phyloP scores from a whole-genome alignment of 2,329 filamentous ascomycete species.

The Paraphoma sp. region DNA sequence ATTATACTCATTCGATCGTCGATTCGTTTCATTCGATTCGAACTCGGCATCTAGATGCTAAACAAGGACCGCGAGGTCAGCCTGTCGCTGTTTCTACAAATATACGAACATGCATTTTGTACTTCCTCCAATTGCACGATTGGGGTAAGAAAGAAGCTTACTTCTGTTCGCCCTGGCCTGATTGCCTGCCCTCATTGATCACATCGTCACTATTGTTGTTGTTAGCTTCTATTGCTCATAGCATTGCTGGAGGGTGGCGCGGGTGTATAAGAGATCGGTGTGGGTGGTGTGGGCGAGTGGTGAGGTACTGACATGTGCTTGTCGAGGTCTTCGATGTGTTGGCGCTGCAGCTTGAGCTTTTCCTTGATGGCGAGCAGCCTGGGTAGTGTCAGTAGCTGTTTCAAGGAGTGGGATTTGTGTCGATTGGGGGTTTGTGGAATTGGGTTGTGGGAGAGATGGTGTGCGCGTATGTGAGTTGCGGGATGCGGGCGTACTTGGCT shows the following conservation, averaged over 20 bases:
- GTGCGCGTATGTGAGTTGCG: conserved; percentile 1
- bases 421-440: background rate
- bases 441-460: background rate
- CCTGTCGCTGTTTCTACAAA: conserved; percentile 15
- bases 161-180: conserved; percentile 69
- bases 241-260: background rate
- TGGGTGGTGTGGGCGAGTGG: conserved; percentile 13
- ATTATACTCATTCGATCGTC: background rate
- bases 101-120: background rate
- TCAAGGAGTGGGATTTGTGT: background rate
- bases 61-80: conserved; percentile 23
- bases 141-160: conserved; percentile 24
- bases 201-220: conserved; percentile 70
- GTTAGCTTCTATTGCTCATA: background rate
- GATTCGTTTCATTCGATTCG: background rate
- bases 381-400: conserved; percentile 18
- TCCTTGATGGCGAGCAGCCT: conserved; percentile 73
- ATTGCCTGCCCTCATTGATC: conserved; percentile 69
- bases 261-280: conserved; percentile 3
- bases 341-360: conserved; percentile 76
- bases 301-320: conserved; percentile 75
- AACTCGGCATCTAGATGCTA: conserved; percentile 6
- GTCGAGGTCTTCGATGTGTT: conserved; percentile 83
- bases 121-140: conserved; percentile 12
- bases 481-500: conserved; percentile 68